Conservation (phyloP, 805 yeast genomes). For the Kazachstania taianensis region DNA sequence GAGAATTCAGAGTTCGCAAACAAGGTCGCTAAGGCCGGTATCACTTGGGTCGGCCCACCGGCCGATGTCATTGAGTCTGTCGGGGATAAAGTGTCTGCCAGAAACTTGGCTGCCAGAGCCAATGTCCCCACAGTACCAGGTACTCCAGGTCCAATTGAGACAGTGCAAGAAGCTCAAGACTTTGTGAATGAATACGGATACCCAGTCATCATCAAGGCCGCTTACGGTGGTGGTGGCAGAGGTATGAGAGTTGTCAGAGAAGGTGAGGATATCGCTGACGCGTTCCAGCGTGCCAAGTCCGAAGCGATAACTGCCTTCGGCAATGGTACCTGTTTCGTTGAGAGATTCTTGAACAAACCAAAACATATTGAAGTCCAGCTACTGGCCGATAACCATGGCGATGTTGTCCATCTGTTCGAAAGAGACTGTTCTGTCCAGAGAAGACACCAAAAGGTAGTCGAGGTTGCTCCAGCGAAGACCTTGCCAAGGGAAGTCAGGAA, state of each 20-base stretch:
- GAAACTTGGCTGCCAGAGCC: constrained; percentile 72
- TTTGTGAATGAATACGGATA: constrained; percentile 81
- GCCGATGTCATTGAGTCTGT: constrained; percentile 81
- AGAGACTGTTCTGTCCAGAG: constrained; percentile 99
- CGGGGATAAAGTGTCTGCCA: constrained; percentile 94
- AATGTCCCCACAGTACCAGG: constrained; percentile 95
- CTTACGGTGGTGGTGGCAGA: constrained; percentile 99
- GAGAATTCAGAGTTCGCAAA: constrained; percentile 91
- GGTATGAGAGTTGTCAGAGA: constrained; percentile 99
- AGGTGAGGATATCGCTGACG: constrained; percentile 87
- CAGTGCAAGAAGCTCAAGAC: constrained; percentile 62
- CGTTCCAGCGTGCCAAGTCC: constrained; percentile 84
- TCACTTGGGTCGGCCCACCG: constrained; percentile 94
- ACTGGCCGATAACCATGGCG: constrained; percentile 87
- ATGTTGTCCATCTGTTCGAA: constrained; percentile 90
- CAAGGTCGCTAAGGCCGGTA: constrained; percentile 82
- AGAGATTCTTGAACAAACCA: constrained; percentile 88
- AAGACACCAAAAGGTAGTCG: constrained; percentile 98
- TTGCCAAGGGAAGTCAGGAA: constrained; percentile 76
- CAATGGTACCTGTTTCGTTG: constrained; percentile 96
- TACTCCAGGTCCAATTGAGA: constrained; percentile 90
- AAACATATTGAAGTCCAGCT: constrained; percentile 97
- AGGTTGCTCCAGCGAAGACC: constrained; percentile 94
- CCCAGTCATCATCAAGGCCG: constrained; percentile 97
- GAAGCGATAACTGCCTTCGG: constrained; percentile 97